phyloP scores from a whole-genome alignment of 352 stramenopile species.

The Phytopythium chamaehyphon region DNA sequence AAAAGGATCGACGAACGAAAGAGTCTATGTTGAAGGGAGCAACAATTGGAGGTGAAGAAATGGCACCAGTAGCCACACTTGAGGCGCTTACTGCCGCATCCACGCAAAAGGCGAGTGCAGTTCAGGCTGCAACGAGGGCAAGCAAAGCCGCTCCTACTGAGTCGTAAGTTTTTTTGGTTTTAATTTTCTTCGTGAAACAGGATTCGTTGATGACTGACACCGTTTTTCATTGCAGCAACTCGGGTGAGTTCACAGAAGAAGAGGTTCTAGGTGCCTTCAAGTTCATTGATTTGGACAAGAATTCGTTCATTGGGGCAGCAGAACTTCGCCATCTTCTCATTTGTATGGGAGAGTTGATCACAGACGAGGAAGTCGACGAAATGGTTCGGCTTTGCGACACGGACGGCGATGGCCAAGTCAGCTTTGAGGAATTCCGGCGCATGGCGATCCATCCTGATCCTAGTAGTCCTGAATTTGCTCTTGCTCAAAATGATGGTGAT shows the following conservation, averaged over 20 bases:
- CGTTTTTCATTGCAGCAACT: slow-evolving; percentile 22
- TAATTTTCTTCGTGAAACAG: no score
- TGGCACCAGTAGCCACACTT: slow-evolving; percentile 16
- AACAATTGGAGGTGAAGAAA: slow-evolving; percentile 14
- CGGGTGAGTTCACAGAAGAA: slow-evolving; percentile 88
- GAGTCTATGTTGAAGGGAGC: slow-evolving; percentile 27
- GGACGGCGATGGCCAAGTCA: slow-evolving; percentile 92
- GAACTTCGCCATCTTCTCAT: slow-evolving; percentile 93
- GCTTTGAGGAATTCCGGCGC: slow-evolving; percentile 88
- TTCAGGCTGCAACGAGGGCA: slow-evolving; percentile 17
- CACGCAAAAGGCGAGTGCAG: slow-evolving; percentile 17
- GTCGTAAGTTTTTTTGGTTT: slow-evolving; percentile 16
- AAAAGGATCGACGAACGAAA: slow-evolving; percentile 72
- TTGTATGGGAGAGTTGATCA: slow-evolving; percentile 95
- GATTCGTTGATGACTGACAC: no score
- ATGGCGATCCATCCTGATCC: slow-evolving; percentile 91
- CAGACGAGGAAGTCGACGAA: slow-evolving; percentile 91
- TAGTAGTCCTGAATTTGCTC: slow-evolving; percentile 68
- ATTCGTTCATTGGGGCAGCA: slow-evolving; percentile 90
- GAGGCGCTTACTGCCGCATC: slow-evolving; percentile 15
- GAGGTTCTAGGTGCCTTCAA: slow-evolving; percentile 90
- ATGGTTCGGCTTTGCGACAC: slow-evolving; percentile 93
- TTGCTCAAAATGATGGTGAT: slow-evolving; percentile 17
- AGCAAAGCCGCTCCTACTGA: slow-evolving; percentile 8
- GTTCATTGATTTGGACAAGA: slow-evolving; percentile 93